Conservation (phyloP, 176 grass and related monocot species). For the Paspalum vaginatum region DNA sequence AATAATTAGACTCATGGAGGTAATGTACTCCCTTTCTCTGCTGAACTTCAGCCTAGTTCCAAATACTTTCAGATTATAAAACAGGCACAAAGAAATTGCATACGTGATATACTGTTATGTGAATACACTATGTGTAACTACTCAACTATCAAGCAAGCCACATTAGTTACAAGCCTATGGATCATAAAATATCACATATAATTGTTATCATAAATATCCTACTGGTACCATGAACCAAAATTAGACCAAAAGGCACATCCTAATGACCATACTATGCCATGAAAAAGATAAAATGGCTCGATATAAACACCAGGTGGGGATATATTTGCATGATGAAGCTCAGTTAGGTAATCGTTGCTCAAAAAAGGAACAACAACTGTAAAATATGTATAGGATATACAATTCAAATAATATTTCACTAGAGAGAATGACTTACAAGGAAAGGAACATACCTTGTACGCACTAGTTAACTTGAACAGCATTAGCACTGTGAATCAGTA, state of each 20-base stretch:
- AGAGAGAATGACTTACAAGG: not conserved
- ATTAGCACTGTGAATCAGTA: constrained; percentile 6
- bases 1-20: constrained; percentile 22
- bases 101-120: constrained; percentile 5
- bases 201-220: not conserved
- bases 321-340: not conserved
- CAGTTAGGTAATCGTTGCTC: not conserved
- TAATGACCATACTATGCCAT: not conserved
- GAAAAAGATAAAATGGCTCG: too few species aligned
- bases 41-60: constrained; percentile 8
- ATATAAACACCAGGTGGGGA: not conserved
- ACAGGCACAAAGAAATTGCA: not conserved
- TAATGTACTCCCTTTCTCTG: constrained; percentile 28
- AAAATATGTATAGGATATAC: constrained; percentile 13
- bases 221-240: not conserved
- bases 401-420: constrained; percentile 1
- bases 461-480: constrained; percentile 18
- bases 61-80: constrained; percentile 18
- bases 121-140: not conserved
- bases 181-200: not conserved
- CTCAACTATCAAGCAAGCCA: not conserved
- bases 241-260: not conserved
- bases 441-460: constrained; percentile 1
- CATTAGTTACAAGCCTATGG: not conserved
- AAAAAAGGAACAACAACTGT: too few species aligned